A percentile compares a stretch with the other conserved stretches of the same genome.
These are phyloP conservation scores for Luvunga scandens DNA, from an alignment of 345 rosid genomes.

Conservation along the genomic window DNA sequence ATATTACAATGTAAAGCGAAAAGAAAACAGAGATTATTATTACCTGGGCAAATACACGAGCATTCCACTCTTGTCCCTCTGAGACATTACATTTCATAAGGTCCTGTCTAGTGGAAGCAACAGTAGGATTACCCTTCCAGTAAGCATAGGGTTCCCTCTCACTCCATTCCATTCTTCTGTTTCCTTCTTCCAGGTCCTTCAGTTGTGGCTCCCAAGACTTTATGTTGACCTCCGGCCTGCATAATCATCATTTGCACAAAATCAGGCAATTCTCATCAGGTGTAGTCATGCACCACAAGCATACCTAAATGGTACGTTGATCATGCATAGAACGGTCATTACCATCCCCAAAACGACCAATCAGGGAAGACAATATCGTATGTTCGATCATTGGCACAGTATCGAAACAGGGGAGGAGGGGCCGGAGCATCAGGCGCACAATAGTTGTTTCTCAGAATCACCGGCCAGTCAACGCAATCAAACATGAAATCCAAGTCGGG, in stretches of 20 bases:
- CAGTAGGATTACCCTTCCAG: slow-evolving; percentile 94
- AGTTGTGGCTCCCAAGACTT: slow-evolving; percentile 65
- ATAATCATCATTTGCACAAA: not conserved
- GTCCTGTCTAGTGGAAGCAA: slow-evolving; percentile 60
- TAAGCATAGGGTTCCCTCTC: slow-evolving; percentile 75
- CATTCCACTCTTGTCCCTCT: slow-evolving; percentile 74
- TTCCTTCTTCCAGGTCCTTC: slow-evolving; percentile 56
- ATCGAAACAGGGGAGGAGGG: slow-evolving; percentile 73
- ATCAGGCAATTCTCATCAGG: not conserved
- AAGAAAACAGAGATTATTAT: not conserved
- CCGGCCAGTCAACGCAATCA: slow-evolving; percentile 81
- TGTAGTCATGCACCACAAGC: no score
- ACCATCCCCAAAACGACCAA: slow-evolving; percentile 99
- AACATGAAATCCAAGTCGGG: slow-evolving; percentile 90
- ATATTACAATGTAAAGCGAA: not conserved
- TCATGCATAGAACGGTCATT: not conserved
- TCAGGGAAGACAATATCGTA: slow-evolving; percentile 79
- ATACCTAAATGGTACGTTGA: no score
- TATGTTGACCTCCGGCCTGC: slow-evolving; percentile 75
- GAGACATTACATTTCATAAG: slow-evolving; percentile 78
- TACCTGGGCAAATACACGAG: slow-evolving; percentile 77
- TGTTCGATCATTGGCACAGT: slow-evolving; percentile 54
- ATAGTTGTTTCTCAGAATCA: slow-evolving; percentile 20
- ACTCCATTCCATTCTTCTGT: slow-evolving; percentile 43
- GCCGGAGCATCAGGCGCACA: slow-evolving; percentile 36